phyloP scores from a whole-genome alignment of 2,329 filamentous ascomycete species.

The Huntiella bhutanensis region DNA sequence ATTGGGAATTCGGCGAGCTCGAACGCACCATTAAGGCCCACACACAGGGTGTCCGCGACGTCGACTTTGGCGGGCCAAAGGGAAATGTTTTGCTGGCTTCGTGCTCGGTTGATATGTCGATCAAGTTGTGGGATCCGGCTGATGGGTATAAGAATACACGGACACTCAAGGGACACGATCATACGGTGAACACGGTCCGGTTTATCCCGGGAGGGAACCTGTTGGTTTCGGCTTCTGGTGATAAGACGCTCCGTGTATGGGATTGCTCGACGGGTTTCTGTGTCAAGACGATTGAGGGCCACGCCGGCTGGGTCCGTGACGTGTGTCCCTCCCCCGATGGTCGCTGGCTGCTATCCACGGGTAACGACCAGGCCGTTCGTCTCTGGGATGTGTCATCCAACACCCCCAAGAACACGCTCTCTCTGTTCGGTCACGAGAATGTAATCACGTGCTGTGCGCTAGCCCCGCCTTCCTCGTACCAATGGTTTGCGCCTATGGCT shows the following conservation, averaged over 20 bases:
- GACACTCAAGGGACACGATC: slow-evolving; percentile 78
- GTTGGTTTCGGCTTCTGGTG: slow-evolving; percentile 68
- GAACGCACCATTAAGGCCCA: slow-evolving; percentile 85
- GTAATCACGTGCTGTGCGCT: slow-evolving; percentile 71
- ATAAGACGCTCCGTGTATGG: slow-evolving; percentile 76
- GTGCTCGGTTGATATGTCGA: slow-evolving; percentile 76
- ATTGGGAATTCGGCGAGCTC: slow-evolving; percentile 83
- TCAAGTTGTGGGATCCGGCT: slow-evolving; percentile 84
- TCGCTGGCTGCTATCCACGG: slow-evolving; percentile 62
- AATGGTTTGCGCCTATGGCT: slow-evolving; percentile 56
- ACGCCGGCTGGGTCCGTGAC: slow-evolving; percentile 80
- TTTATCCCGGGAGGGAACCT: slow-evolving; percentile 81
- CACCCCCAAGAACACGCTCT: slow-evolving; percentile 54
- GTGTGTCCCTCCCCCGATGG: slow-evolving; percentile 70
- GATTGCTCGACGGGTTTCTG: slow-evolving; percentile 87
- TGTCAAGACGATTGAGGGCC: slow-evolving; percentile 71
- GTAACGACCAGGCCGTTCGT: slow-evolving; percentile 63
- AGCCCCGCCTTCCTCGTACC: slow-evolving; percentile 61
- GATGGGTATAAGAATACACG: slow-evolving; percentile 93
- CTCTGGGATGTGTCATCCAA: slow-evolving; percentile 63
- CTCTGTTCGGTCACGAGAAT: slow-evolving; percentile 73
- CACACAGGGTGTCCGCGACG: slow-evolving; percentile 69
- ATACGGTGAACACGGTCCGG: slow-evolving; percentile 72
- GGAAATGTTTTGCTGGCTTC: slow-evolving; percentile 52
- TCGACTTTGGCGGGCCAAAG: slow-evolving; percentile 76